Evolutionary conservation across 768 basidiomycete genomes (phyloP), one percentile per base, ranked within the genome.

Genomic region (Rhodotorula toruloides): DNA sequence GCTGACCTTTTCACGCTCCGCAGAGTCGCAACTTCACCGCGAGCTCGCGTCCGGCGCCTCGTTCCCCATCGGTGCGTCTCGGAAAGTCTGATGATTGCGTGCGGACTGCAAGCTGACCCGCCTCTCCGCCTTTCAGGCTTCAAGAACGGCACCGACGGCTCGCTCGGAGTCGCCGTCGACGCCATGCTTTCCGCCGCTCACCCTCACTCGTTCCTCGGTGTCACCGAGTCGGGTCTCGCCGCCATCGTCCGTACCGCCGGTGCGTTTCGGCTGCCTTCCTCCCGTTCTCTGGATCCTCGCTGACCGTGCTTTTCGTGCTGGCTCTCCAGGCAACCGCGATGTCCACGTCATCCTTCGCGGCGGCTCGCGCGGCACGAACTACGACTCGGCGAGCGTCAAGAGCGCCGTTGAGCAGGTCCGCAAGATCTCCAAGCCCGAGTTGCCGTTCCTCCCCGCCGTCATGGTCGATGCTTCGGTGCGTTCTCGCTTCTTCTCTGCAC

Each of bases 61-160:
- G 57, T 98, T 96, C 86, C 93, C 96, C 29, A 91, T 97, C 70
- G 81, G 79, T 75, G 37, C 39, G 67, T 22, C 6, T 6, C n/a
- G 14, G 11, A 46, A 17, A 25, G 44, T 21, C 22, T 22, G n/a
- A 17, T 22, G 44, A 46, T 25, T 25, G 19, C 13, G 21, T 25
- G 11, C 21, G 10, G 21, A 13, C 44, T 22, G 22, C 16, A 10
- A 10, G 34, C 31, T 50, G n/a, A 25, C 36, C 29, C 22, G 1
- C 37, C 49, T 61, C 39, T 42, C 40, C 37, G 50, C 63, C n/a
- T 40, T 50, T 42, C 65, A 71, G 90, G 91, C 14, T 99, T 99
- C 86, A 99, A 99, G 79, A 99, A 99, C 77, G 94, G 96, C 59
- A 99, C 96, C 6, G 94, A 98, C 77, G 96, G 96, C 60, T 76